Conservation (phyloP, 805 yeast species). For the Wickerhamiella hasegawae region DNA sequence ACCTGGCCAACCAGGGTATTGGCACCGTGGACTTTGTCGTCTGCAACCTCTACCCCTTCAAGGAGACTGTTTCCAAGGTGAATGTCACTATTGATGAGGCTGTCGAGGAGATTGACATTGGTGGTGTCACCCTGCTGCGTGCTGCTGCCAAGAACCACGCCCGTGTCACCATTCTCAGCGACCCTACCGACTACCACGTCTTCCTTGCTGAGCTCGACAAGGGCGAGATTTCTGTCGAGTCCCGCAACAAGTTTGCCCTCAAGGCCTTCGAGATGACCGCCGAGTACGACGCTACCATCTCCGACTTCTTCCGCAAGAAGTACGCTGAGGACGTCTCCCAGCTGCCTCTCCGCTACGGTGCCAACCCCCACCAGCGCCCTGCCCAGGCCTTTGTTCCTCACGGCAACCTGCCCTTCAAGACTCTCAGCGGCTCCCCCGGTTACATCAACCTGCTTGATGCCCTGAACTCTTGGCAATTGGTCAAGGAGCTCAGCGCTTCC, state of each 20-base stretch:
- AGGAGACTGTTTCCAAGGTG: conserved; percentile 89
- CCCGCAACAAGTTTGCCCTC: conserved; percentile 74
- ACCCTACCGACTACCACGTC: conserved; percentile 81
- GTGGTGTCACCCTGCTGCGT: conserved; percentile 91
- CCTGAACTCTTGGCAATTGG: conserved; percentile 96
- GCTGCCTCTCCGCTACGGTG: conserved; percentile 93
- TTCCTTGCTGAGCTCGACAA: conserved; percentile 66
- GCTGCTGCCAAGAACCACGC: conserved; percentile 98
- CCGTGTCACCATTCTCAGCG: conserved; percentile 88
- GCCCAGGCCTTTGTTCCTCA: conserved; percentile 87
- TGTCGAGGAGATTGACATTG: conserved; percentile 96
- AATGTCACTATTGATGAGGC: conserved; percentile 95
- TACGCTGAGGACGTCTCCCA: conserved; percentile 82
- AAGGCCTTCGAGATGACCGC: conserved; percentile 99
- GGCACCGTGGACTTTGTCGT: conserved; percentile 94
- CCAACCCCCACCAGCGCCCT: conserved; percentile 98
- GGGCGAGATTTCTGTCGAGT: conserved; percentile 56
- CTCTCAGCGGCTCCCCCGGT: conserved; percentile 89
- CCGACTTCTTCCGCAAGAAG: conserved; percentile 95
- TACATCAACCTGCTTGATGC: conserved; percentile 95
- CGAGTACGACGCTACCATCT: conserved; percentile 86
- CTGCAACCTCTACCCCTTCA: conserved; percentile 95
- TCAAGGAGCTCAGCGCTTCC: conserved; percentile 87
- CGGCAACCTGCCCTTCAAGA: conserved; percentile 88
- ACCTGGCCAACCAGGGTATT: conserved; percentile 75